These are phyloP conservation scores for Rhodosporidiobolus sp. DNA, from an alignment of 768 basidiomycete genomes.

Conservation along the genomic window DNA sequence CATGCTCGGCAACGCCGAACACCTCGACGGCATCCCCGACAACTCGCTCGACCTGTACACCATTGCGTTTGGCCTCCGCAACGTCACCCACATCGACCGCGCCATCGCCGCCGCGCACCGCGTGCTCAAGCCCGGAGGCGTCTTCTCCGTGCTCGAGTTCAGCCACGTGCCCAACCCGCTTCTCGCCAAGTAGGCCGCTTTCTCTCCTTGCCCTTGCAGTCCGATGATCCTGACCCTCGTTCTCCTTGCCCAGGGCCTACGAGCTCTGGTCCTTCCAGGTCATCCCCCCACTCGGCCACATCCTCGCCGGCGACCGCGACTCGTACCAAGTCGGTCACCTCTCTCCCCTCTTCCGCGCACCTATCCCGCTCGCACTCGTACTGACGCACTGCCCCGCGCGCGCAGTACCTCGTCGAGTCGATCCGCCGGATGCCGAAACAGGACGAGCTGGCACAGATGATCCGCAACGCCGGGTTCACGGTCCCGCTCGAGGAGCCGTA, in stretches of 20 bases:
- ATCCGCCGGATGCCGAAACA: constrained; percentile 91
- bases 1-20: constrained; percentile 88
- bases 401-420: constrained; percentile 83
- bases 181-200: constrained; percentile 70
- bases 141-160: constrained; percentile 93
- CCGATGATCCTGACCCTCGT: neutral
- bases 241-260: constrained; percentile 65
- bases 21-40: constrained; percentile 67
- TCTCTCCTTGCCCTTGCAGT: constrained; percentile 2
- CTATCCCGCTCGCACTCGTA: neutral
- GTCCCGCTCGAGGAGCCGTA: constrained; percentile 51
- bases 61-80: constrained; percentile 96
- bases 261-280: constrained; percentile 93
- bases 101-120: constrained; percentile 86
- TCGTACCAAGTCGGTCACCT: constrained; percentile 65
- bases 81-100: constrained; percentile 86
- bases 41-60: constrained; percentile 94
- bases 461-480: constrained; percentile 73
- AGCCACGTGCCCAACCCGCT: constrained; percentile 86
- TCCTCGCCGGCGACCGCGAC: constrained; percentile 87
- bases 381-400: neutral
- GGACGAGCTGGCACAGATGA: constrained; percentile 82
- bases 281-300: constrained; percentile 92
- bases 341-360: neutral
- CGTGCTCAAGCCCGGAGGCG: constrained; percentile 92